phyloP scores from a whole-genome alignment of 2,329 filamentous ascomycete species.

The Nemania abortiva region DNA sequence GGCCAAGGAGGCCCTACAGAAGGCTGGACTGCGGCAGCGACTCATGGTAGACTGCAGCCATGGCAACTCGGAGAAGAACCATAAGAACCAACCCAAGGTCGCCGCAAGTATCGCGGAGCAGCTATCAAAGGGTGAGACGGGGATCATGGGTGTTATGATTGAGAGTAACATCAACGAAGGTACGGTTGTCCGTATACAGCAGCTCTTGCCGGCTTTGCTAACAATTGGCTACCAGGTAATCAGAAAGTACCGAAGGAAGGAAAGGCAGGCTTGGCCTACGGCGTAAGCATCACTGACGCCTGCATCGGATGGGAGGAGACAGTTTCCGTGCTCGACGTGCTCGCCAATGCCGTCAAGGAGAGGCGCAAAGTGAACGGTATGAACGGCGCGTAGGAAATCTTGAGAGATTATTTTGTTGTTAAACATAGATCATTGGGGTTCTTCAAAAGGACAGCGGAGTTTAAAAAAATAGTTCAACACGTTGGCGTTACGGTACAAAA shows the following conservation, averaged over 20 bases:
- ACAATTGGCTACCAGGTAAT: conserved; percentile 65
- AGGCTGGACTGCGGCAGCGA: conserved; percentile 78
- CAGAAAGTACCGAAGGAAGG: conserved; percentile 94
- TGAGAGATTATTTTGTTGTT: neutral
- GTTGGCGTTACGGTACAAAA: conserved; percentile 8
- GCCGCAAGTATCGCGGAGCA: conserved; percentile 85
- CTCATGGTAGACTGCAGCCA: conserved; percentile 99
- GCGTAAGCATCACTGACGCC: conserved; percentile 96
- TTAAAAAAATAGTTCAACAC: conserved; percentile 1
- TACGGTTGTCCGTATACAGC: conserved; percentile 54
- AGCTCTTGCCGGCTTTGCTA: conserved; percentile 45
- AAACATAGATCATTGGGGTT: neutral
- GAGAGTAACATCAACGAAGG: conserved; percentile 97
- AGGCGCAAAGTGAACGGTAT: conserved; percentile 65
- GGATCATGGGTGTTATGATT: conserved; percentile 98
- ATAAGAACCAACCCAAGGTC: conserved; percentile 97
- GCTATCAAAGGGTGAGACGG: conserved; percentile 83
- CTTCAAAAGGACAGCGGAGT: neutral
- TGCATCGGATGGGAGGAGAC: conserved; percentile 97
- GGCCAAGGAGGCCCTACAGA: conserved; percentile 81
- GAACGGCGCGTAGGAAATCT: conserved; percentile 40
- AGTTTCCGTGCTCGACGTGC: conserved; percentile 77
- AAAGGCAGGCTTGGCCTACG: conserved; percentile 86
- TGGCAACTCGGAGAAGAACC: conserved; percentile 94
- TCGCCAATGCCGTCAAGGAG: conserved; percentile 84